A percentile compares a stretch with the other conserved stretches of the same genome.
Evolutionary conservation across 2,329 filamentous ascomycete genomes (phyloP).

Genomic region (Zasmidium citrigriseum): DNA sequence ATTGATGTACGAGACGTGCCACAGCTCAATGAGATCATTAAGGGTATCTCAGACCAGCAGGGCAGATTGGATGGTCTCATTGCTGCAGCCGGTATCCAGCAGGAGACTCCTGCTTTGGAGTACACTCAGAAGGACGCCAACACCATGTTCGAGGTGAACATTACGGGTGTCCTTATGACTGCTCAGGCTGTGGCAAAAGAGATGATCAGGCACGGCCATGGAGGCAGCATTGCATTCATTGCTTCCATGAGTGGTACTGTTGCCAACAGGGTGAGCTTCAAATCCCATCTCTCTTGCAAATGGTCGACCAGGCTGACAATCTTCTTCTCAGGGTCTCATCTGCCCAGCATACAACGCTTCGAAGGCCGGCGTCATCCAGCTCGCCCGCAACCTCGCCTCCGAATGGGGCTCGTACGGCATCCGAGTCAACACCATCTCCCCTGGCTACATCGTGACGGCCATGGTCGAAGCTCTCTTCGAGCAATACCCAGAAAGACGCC

Average conservation of each 20-base stretch:
- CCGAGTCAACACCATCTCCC: constrained; percentile 75
- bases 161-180: constrained; percentile 65
- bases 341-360: constrained; percentile 73
- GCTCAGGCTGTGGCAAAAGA: constrained; percentile 64
- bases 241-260: constrained; percentile 64
- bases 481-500: constrained; percentile 65
- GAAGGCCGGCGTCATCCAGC: constrained; percentile 73
- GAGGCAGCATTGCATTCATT: constrained; percentile 64
- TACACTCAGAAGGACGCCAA: constrained; percentile 63
- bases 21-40: constrained; percentile 66
- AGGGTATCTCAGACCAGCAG: constrained; percentile 67
- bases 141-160: constrained; percentile 58
- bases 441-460: constrained; percentile 76
- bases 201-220: constrained; percentile 62
- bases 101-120: constrained; percentile 80
- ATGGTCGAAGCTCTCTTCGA: constrained; percentile 83
- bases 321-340: constrained; percentile 60
- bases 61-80: constrained; percentile 79
- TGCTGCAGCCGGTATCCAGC: constrained; percentile 73
- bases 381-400: constrained; percentile 67
- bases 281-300: not conserved
- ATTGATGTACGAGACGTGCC: constrained; percentile 77
- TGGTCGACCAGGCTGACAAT: constrained; percentile 8
- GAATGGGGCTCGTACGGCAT: constrained; percentile 76
- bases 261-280: constrained; percentile 60